These are phyloP conservation scores for Notholithocarpus densiflorus DNA, from an alignment of 306 rosid genomes.

Conservation along the genomic window DNA sequence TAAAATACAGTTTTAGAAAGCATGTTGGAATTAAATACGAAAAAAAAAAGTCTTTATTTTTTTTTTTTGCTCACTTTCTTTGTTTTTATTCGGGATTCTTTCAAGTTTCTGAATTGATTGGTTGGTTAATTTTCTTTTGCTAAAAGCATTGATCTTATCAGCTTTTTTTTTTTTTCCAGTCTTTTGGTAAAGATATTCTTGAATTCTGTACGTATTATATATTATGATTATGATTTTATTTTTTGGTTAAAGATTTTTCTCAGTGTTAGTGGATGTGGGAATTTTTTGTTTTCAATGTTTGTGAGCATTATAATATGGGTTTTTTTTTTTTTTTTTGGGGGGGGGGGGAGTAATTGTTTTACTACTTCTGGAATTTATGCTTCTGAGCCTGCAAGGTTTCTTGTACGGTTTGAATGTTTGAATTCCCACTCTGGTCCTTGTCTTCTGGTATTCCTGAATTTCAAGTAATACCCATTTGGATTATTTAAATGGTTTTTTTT, in stretches of 20 bases:
- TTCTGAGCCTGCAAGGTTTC: conserved; percentile 29
- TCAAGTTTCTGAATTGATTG: not conserved
- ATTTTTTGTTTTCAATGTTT: not conserved
- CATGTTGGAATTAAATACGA: conserved; percentile 3
- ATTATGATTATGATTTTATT: not conserved
- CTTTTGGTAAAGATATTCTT: not conserved
- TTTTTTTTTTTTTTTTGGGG: conserved; percentile 2
- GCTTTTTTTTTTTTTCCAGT: not conserved
- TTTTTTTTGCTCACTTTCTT: conserved; percentile 22
- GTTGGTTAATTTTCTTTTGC: conserved; percentile 24
- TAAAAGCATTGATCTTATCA: conserved; percentile 30
- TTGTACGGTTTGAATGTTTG: conserved; percentile 27
- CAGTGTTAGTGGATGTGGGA: conserved; percentile 18
- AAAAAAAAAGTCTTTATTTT: not conserved
- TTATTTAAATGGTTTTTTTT: conserved; percentile 18
- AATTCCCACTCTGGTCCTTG: conserved; percentile 26
- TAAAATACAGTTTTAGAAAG: not conserved
- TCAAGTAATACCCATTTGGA: conserved; percentile 19
- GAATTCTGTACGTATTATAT: conserved; percentile 1
- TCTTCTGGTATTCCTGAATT: conserved; percentile 27
- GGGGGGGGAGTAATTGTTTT: conserved; percentile 12
- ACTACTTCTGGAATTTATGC: conserved; percentile 30
- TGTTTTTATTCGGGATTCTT: conserved; percentile 11
- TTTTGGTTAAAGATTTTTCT: conserved; percentile 12
- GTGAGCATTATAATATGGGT: conserved; percentile 22